Evolutionary conservation across 1,284 basidiomycete genomes (phyloP), one percentile per base, ranked within the genome.

Genomic region (Cryptococcus sp.): DNA sequence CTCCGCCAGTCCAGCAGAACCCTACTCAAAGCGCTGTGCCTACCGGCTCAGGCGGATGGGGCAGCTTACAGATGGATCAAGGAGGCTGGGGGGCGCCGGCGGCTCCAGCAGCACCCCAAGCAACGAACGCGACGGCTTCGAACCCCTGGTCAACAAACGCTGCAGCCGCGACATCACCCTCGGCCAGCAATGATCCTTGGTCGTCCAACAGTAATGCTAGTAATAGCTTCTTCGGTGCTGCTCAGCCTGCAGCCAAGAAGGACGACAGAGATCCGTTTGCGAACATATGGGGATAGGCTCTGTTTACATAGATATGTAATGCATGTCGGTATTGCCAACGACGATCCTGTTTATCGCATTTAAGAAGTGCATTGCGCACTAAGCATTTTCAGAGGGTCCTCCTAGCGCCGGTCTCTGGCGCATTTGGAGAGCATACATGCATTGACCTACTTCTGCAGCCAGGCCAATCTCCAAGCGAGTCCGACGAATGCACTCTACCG

Each of bases 261-360:
- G 67, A 71, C 56, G 71, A 73, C 31, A 59, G 59, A 42, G 71
- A 73, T 64, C 70, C 71, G 20, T 73, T 73, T 63, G 71, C 70
- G 8, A 72, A 73, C 54, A 64, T 73, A 16, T 71, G 69, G 72
- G 58, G 55, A 15, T 72, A 27, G 13, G 31, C 31, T 35, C 13
- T 35, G 31, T 35, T 3, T 35, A 35, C 31, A 35, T 35, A 35
- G 8, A 35, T 35, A 35, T 13, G 31, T 8, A 13, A 5, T 35
- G 31, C 5, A 35, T 35, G 31, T 35, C 31, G 31, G 8, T 8
- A 35, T 13, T 35, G 13, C 31, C n/a, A n/a, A n/a, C n/a, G n/a
- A n/a, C n/a, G n/a, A n/a, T n/a, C n/a, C n/a, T n/a, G n/a, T n/a
- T n/a, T n/a, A n/a, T n/a, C n/a, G n/a, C n/a, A n/a, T n/a, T n/a